phyloP scores from a whole-genome alignment of 2,329 filamentous ascomycete genomes.

The Trichoderma oligosporum region DNA sequence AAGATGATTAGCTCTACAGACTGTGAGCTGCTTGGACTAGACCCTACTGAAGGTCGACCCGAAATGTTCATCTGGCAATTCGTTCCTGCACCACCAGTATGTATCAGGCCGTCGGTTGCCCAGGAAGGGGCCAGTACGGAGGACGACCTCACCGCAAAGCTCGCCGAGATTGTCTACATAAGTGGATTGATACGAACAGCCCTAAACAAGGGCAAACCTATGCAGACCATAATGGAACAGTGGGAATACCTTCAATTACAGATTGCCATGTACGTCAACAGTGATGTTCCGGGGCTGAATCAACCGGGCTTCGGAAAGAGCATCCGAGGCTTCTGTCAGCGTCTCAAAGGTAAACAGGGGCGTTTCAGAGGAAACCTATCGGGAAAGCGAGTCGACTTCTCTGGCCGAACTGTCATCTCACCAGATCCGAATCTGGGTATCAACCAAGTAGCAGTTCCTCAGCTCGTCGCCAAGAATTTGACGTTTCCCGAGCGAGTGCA shows the following conservation, averaged over 20 bases:
- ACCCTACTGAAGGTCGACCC: conserved; percentile 79
- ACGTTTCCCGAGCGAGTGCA: conserved; percentile 92
- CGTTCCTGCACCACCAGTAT: conserved; percentile 87
- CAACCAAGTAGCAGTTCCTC: conserved; percentile 87
- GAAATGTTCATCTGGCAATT: conserved; percentile 99
- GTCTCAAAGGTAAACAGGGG: conserved; percentile 94
- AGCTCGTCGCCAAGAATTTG: conserved; percentile 89
- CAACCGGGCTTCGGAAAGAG: conserved; percentile 83
- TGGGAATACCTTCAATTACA: conserved; percentile 97
- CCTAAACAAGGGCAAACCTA: conserved; percentile 74
- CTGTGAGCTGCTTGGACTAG: conserved; percentile 85
- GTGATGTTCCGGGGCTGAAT: conserved; percentile 87
- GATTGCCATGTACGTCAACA: conserved; percentile 97
- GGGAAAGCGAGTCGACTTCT: conserved; percentile 98
- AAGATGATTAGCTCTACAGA: conserved; percentile 80
- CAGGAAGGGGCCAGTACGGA: conserved; percentile 93
- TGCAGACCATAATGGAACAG: conserved; percentile 92
- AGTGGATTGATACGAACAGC: conserved; percentile 83
- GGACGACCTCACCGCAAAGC: conserved; percentile 92
- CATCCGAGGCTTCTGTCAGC: conserved; percentile 90
- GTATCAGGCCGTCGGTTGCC: conserved; percentile 87
- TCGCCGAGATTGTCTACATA: conserved; percentile 94
- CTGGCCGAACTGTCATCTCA: conserved; percentile 93
- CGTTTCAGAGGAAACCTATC: conserved; percentile 96
- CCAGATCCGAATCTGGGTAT: conserved; percentile 93